A percentile compares a stretch with the other conserved stretches of the same genome.
These are phyloP conservation scores for Aquilaria malaccensis DNA, from an alignment of 345 rosid species.

Conservation along the genomic window DNA sequence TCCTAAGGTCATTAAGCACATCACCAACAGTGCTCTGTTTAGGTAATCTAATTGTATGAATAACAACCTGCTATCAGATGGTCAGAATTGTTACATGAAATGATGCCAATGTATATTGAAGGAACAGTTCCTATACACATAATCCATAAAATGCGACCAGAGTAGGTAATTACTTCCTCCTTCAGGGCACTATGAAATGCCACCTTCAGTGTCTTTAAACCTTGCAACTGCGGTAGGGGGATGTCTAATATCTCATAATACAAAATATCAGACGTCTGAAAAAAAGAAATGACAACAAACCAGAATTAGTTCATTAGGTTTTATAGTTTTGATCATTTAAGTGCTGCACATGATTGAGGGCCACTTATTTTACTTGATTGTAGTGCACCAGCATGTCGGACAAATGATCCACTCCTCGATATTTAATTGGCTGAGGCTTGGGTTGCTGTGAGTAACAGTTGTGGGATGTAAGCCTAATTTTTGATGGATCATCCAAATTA, in stretches of 20 bases:
- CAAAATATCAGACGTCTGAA: conserved; percentile 82
- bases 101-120: not conserved
- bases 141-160: conserved; percentile 3
- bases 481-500: conserved; percentile 65
- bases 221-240: conserved; percentile 94
- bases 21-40: conserved; percentile 91
- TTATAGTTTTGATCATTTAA: conserved; percentile 6
- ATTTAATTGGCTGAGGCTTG: conserved; percentile 69
- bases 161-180: conserved; percentile 59
- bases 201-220: conserved; percentile 80
- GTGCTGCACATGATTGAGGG: not conserved
- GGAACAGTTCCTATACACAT: not conserved
- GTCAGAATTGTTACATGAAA: conserved; percentile 10
- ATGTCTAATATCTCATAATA: conserved; percentile 94
- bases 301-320: conserved; percentile 9
- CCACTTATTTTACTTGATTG: conserved; percentile 54
- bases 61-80: conserved; percentile 51
- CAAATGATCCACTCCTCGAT: conserved; percentile 63
- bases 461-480: conserved; percentile 68
- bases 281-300: conserved; percentile 8
- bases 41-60: conserved; percentile 85
- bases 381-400: conserved; percentile 89
- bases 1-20: conserved; percentile 80
- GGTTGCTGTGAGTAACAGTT: conserved; percentile 76
- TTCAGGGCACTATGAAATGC: conserved; percentile 73